Evolutionary conservation across 2,329 filamentous ascomycete species (phyloP).

Genomic region (Scedosporium dehoogii): DNA sequence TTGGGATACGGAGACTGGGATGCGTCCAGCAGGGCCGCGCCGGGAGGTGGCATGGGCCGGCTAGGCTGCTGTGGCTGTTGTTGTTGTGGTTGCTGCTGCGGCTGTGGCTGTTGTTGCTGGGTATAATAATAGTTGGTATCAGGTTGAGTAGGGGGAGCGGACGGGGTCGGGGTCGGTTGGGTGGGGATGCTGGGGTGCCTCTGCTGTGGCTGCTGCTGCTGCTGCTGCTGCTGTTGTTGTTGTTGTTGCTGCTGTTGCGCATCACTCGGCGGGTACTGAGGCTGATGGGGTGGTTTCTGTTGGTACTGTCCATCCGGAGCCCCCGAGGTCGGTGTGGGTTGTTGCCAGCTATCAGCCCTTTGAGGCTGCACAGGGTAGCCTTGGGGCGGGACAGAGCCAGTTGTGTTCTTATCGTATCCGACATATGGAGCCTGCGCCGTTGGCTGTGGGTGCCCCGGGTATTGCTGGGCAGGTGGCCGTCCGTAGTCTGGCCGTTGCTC

Average conservation of each 20-base stretch:
- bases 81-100: conserved; percentile 11
- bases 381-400: conserved; percentile 27
- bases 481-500: conserved; percentile 44
- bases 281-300: not conserved
- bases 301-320: conserved; percentile 17
- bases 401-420: conserved; percentile 21
- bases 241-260: not conserved
- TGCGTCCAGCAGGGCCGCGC: conserved; percentile 28
- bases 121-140: conserved; percentile 1
- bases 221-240: not conserved
- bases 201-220: not conserved
- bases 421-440: conserved; percentile 32
- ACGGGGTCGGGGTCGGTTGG: conserved; percentile 21
- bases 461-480: conserved; percentile 38
- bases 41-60: conserved; percentile 14
- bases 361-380: conserved; percentile 35
- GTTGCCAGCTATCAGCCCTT: conserved; percentile 41
- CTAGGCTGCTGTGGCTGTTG: conserved; percentile 7
- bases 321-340: conserved; percentile 23
- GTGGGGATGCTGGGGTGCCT: conserved; percentile 14
- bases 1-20: conserved; percentile 42
- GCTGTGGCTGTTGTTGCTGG: conserved; percentile 10
- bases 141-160: conserved; percentile 6
- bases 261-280: conserved; percentile 1
- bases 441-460: conserved; percentile 18